Evolutionary conservation across 2,329 filamentous ascomycete genomes (phyloP).

Genomic region (Coniochaeta sp.): DNA sequence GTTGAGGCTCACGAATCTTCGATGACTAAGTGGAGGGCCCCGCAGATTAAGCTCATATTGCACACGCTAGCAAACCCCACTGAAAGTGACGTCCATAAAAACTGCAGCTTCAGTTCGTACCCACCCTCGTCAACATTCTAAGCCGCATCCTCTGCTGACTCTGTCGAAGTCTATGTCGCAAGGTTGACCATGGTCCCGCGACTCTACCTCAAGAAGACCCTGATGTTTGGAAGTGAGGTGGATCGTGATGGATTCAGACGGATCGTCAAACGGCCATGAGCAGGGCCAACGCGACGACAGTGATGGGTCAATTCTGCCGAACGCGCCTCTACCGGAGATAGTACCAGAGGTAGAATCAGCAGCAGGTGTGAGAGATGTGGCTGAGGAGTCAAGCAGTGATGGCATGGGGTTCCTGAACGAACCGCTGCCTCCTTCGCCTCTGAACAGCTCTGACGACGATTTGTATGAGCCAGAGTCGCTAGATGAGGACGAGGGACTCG

Average conservation of each 20-base stretch:
- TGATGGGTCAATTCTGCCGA: neutral
- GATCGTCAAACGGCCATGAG: conserved; percentile 1
- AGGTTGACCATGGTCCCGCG: neutral
- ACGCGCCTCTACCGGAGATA: neutral
- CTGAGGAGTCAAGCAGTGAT: neutral
- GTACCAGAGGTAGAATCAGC: neutral
- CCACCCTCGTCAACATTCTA: neutral
- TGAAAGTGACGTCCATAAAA: neutral
- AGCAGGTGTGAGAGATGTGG: neutral
- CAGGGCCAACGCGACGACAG: neutral
- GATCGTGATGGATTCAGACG: conserved; percentile 1
- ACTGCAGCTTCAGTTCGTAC: neutral
- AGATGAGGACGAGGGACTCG: neutral
- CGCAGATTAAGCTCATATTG: neutral
- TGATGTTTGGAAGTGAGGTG: neutral
- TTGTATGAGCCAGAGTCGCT: neutral
- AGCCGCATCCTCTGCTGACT: neutral
- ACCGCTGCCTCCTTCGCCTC: neutral
- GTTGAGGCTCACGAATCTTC: neutral
- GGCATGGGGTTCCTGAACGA: neutral
- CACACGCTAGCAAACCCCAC: neutral
- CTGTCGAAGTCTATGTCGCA: neutral
- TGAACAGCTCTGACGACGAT: conserved; percentile 1
- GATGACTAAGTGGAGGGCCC: neutral
- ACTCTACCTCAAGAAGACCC: neutral